phyloP scores from a whole-genome alignment of 2,329 filamentous ascomycete species.

The Fusarium sp. region DNA sequence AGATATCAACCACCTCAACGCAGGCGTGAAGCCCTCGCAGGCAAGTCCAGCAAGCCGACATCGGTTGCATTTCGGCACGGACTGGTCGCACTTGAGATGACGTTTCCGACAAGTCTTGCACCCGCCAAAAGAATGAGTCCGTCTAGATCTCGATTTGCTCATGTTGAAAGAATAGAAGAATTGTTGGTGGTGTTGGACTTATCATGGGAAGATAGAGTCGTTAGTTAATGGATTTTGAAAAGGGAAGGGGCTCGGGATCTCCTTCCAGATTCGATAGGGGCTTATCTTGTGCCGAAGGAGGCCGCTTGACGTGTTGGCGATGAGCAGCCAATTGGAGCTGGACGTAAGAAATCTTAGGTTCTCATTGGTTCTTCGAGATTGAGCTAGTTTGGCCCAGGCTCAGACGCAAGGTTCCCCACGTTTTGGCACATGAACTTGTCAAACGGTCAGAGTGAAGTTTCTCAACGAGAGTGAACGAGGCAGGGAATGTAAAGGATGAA shows the following conservation, averaged over 20 bases:
- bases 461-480: neutral
- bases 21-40: slow-evolving; percentile 36
- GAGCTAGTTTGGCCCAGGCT: slow-evolving; percentile 2
- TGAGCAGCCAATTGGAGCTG: slow-evolving; percentile 4
- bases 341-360: neutral
- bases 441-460: neutral
- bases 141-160: slow-evolving; percentile 27
- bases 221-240: slow-evolving; percentile 22
- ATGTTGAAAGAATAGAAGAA: slow-evolving; percentile 6
- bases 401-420: slow-evolving; percentile 18
- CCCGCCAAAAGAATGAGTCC: slow-evolving; percentile 37
- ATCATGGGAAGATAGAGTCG: neutral
- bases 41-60: slow-evolving; percentile 28
- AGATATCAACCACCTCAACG: slow-evolving; percentile 34
- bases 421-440: slow-evolving; percentile 4
- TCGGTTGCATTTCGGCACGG: slow-evolving; percentile 28
- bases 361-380: neutral
- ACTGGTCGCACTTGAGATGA: slow-evolving; percentile 40
- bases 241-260: slow-evolving; percentile 26
- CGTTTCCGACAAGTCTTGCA: slow-evolving; percentile 41
- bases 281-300: slow-evolving; percentile 26
- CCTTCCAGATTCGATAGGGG: slow-evolving; percentile 7
- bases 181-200: neutral
- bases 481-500: neutral
- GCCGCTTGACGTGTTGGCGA: neutral